These are phyloP conservation scores for Candida xyloterini DNA, from an alignment of 805 yeast genomes.

Conservation along the genomic window DNA sequence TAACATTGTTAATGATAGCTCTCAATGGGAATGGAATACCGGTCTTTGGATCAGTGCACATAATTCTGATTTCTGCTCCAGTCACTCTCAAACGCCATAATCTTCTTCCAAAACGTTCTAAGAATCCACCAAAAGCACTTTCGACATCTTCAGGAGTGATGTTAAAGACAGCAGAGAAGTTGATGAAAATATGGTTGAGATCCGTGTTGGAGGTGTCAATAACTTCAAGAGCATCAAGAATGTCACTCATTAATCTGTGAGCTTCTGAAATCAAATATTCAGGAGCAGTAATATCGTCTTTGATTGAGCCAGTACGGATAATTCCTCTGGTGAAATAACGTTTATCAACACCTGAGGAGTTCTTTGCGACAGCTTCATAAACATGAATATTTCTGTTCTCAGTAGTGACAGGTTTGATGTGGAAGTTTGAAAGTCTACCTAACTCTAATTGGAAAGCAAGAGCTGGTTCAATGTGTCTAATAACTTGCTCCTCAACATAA, in stretches of 20 bases:
- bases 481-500: slow-evolving; percentile 82
- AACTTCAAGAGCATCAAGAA: slow-evolving; percentile 90
- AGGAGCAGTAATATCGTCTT: slow-evolving; percentile 88
- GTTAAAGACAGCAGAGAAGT: slow-evolving; percentile 93
- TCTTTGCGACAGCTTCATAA: slow-evolving; percentile 93
- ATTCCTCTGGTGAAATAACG: slow-evolving; percentile 97
- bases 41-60: slow-evolving; percentile 83
- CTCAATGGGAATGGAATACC: slow-evolving; percentile 94
- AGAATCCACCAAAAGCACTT: slow-evolving; percentile 95
- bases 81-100: slow-evolving; percentile 96
- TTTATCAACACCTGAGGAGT: slow-evolving; percentile 82
- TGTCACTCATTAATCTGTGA: slow-evolving; percentile 92
- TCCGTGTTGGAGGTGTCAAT: slow-evolving; percentile 94
- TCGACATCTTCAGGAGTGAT: slow-evolving; percentile 94
- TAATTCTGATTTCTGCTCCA: slow-evolving; percentile 95
- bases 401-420: slow-evolving; percentile 90
- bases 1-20: slow-evolving; percentile 93
- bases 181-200: slow-evolving; percentile 93
- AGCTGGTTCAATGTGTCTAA: slow-evolving; percentile 98
- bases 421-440: slow-evolving; percentile 90
- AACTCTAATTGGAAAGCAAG: slow-evolving; percentile 95
- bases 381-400: slow-evolving; percentile 98
- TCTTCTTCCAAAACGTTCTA: slow-evolving; percentile 96
- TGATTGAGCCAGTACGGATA: slow-evolving; percentile 90
- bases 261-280: slow-evolving; percentile 96